Evolutionary conservation across 257 asterid genomes (phyloP).

Genomic region (Primulina tabacum): DNA sequence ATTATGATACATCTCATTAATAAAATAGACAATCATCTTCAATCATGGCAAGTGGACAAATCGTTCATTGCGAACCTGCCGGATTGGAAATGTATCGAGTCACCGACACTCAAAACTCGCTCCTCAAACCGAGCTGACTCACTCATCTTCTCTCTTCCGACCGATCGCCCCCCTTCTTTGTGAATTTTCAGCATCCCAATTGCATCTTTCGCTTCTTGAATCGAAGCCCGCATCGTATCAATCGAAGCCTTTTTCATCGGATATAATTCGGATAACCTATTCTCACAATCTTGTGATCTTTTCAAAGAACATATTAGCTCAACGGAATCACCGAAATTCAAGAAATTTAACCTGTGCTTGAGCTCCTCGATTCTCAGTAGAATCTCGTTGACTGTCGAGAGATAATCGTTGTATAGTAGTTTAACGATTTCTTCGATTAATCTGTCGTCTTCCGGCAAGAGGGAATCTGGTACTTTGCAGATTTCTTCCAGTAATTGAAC

Average conservation of each 20-base stretch:
- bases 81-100: slow-evolving; percentile 45
- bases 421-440: slow-evolving; percentile 42
- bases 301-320: slow-evolving; percentile 52
- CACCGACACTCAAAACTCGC: slow-evolving; percentile 26
- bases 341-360: slow-evolving; percentile 40
- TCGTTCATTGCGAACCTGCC: slow-evolving; percentile 39
- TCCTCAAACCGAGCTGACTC: slow-evolving; percentile 65
- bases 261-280: slow-evolving; percentile 32
- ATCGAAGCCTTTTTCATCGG: slow-evolving; percentile 46
- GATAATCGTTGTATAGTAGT: slow-evolving; percentile 43
- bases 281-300: slow-evolving; percentile 54
- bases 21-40: too few species aligned
- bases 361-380: slow-evolving; percentile 53
- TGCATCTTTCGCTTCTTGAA: slow-evolving; percentile 36
- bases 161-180: slow-evolving; percentile 29
- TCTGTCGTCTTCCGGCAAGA: slow-evolving; percentile 36
- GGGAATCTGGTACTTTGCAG: slow-evolving; percentile 49
- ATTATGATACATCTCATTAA: too few species aligned
- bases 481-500: slow-evolving; percentile 44
- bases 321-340: slow-evolving; percentile 66
- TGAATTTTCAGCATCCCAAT: slow-evolving; percentile 34
- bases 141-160: slow-evolving; percentile 31
- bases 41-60: slow-evolving; percentile 8
- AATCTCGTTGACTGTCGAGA: slow-evolving; percentile 49
- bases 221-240: slow-evolving; percentile 48